phyloP scores from a whole-genome alignment of 345 rosid genomes.

The Rhodamnia rubescens region DNA sequence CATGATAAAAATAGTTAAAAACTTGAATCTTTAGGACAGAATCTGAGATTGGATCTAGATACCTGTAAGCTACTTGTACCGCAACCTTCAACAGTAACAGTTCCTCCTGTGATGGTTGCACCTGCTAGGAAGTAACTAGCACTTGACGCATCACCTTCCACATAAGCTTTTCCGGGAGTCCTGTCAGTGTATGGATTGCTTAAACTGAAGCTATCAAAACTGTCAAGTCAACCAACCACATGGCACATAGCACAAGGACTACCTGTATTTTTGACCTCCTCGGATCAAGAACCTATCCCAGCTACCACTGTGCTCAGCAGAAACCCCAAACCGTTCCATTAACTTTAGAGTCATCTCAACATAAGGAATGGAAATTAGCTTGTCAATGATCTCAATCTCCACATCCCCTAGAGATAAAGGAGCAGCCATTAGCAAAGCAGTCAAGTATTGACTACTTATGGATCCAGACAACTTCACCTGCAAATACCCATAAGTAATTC shows the following conservation, averaged over 20 bases:
- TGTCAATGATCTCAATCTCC: constrained; percentile 83
- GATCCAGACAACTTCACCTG: constrained; percentile 96
- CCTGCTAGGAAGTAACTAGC: constrained; percentile 99
- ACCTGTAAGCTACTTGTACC: constrained; percentile 95
- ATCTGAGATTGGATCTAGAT: background rate
- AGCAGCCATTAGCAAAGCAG: constrained; percentile 95
- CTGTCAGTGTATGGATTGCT: constrained; percentile 9
- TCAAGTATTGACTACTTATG: constrained; percentile 92
- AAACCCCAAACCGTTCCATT: constrained; percentile 86
- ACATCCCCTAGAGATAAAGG: constrained; percentile 90
- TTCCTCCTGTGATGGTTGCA: constrained; percentile 92
- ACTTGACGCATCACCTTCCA: constrained; percentile 99
- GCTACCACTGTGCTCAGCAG: constrained; percentile 53
- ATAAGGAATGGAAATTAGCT: constrained; percentile 84
- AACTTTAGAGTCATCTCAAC: constrained; percentile 96
- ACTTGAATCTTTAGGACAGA: background rate
- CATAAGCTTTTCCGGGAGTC: constrained; percentile 86
- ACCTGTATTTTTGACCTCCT: constrained; percentile 94
- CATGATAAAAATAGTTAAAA: background rate
- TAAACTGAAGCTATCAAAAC: background rate
- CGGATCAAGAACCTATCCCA: constrained; percentile 82
- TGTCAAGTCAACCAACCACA: background rate
- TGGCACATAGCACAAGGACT: constrained; percentile 4
- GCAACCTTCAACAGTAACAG: constrained; percentile 92
- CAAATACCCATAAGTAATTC: constrained; percentile 4